Base-by-base conservation (phyloP, 2,329 filamentous ascomycete species). In the Neocatenulostroma microsporum region DNA sequence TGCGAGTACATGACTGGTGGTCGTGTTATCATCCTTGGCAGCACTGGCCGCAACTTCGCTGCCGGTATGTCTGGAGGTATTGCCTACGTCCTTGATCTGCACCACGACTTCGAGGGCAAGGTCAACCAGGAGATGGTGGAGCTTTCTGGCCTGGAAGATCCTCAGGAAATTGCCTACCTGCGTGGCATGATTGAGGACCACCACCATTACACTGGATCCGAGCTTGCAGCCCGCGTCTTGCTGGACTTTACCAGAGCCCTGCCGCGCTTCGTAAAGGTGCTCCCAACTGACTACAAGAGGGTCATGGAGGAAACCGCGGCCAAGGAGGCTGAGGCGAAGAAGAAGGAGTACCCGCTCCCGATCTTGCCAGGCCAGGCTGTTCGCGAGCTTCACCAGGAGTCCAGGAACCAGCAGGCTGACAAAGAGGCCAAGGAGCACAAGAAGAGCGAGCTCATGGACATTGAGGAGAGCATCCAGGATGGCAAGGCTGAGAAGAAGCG, bases 1-100 rank as follows among this genome's bases (percentile, higher is more conserved):
- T 95, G 88, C 60, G 89, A 96, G 72, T 96, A 96, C 75, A 96
- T 96, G 89, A 95, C 89, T 55, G 89, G 89, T 60, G 89, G 89
- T 58, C 85, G 88, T 57, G 73, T 95, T 34, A 69, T 96, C 47
- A 75, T 94, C 55, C 74, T 96, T 31, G 89, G 89, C 40, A 78
- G 76, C 54, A 94, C 87, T 57, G 89, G 89, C 30, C 88, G 89
- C 53, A 96, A 96, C 72, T 96, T 96, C 57, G 89, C 88, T 53
- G 89, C 89, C 44, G 89, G 89, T 72, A 96, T 96, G 89, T 95
- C 88, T 56, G 89, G 89, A 58, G 89, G 89, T 72, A 95, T 96
- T 55, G 88, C 88, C 13, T 96, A 94, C 56, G 78, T 95, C 36
- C 76, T 96, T 20, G 89, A 96, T 57, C 82, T 91, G 57, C 76